Percentiles rank a stretch among this genome's conserved stretches.
phyloP scores from a whole-genome alignment of 2,329 filamentous ascomycete genomes.

The Cercospora sp. region DNA sequence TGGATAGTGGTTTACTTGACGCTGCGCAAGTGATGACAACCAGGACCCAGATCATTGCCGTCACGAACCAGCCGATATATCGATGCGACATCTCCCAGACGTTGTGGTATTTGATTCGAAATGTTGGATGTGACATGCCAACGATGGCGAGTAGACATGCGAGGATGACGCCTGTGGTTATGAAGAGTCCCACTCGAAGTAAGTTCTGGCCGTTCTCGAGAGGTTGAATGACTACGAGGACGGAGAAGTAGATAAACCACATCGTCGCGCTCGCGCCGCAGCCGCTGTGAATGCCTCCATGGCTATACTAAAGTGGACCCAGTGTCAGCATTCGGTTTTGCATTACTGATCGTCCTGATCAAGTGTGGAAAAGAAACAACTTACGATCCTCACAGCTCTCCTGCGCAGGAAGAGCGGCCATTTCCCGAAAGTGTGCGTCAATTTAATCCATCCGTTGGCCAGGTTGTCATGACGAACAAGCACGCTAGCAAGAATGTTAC shows the following conservation, averaged over 20 bases:
- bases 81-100: slow-evolving; percentile 71
- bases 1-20: slow-evolving; percentile 35
- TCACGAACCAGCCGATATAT: slow-evolving; percentile 69
- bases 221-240: slow-evolving; percentile 30
- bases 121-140: slow-evolving; percentile 64
- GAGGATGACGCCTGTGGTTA: slow-evolving; percentile 40
- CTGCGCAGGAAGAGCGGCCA: slow-evolving; percentile 1
- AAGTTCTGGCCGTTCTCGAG: slow-evolving; percentile 23
- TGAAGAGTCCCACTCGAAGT: background rate
- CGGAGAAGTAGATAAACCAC: slow-evolving; percentile 50
- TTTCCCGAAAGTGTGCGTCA: slow-evolving; percentile 34
- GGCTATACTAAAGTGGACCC: slow-evolving; percentile 34
- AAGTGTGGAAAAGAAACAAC: slow-evolving; percentile 33
- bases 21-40: slow-evolving; percentile 49
- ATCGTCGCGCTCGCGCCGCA: slow-evolving; percentile 41
- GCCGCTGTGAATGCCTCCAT: slow-evolving; percentile 45
- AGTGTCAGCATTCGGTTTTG: slow-evolving; percentile 42
- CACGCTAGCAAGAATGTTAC: slow-evolving; percentile 40
- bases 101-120: slow-evolving; percentile 66
- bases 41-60: slow-evolving; percentile 66
- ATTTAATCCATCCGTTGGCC: slow-evolving; percentile 41
- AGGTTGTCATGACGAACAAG: slow-evolving; percentile 45
- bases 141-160: slow-evolving; percentile 62
- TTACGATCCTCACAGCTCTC: slow-evolving; percentile 2
- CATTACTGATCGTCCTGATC: background rate